Evolutionary conservation across 2,329 filamentous ascomycete genomes (phyloP), one percentile per base, ranked within the genome.

Genomic region (Penicillium thymicola): DNA sequence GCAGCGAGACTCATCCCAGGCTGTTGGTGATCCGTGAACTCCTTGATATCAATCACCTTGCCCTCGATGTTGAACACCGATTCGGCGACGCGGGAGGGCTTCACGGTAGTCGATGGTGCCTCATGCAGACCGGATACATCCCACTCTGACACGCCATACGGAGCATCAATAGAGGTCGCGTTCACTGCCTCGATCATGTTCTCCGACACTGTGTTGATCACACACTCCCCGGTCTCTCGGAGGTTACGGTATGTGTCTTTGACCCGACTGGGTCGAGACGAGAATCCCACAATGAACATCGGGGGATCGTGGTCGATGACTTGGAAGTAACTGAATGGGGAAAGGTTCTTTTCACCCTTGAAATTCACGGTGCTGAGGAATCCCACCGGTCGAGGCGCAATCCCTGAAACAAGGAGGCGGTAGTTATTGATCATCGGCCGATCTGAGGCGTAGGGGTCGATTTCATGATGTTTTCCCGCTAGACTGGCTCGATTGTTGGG

Each of bases 101-200:
- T 82, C 21, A 95, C 90, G 2, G 83, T 81, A 52, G 80, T 77
- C 51, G 84, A 87, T 27, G 81, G 76, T 1, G 81, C 85, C 0
- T 89, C 86, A 3, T 87, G 89, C 59, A 96, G 78, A 0, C 92
- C 92, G 25, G 83, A 83, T n/a, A 95, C 75, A 3, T 81, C 81
- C 90, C 91, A 96, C 73, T 97, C 92, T 0, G 84, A 88, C 0
- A 84, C 77, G 0, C 88, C 89, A 58, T 85, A 85, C 0, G 92
- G 92, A 0, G 89, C 85, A 73, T 96, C 89, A 61, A 94, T 84
- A 25, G 82, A 82, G 4, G 86, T 83, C 8, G 85, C 80, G 74
- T 97, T 96, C 40, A 91, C 92, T 0, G 92, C 92, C 78, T 96
- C 92, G 68, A 94, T 70, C 72, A 87, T 94, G 68, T 86, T 82